Evolutionary conservation across 495 filamentous ascomycete genomes (phyloP).

Genomic region (Corynascus novoguineensis): DNA sequence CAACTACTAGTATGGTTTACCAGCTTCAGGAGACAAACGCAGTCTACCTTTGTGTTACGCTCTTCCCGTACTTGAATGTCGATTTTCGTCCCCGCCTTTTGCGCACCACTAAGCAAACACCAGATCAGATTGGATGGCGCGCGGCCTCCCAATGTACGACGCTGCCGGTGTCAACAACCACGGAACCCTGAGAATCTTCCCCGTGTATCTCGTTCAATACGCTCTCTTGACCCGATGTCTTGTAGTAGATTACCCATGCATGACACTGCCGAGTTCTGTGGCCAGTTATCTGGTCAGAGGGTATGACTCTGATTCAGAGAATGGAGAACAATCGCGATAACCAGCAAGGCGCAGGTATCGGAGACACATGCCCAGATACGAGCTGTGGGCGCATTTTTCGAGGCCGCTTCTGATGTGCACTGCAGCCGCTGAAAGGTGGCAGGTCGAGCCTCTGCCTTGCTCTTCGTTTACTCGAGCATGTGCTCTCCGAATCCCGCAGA

Average conservation of each 20-base stretch:
- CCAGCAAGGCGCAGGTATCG: background rate
- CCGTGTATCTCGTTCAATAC: background rate
- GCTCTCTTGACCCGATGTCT: background rate
- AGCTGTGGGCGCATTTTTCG: background rate
- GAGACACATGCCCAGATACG: background rate
- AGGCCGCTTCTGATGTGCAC: background rate
- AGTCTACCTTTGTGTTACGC: slow-evolving; percentile 4
- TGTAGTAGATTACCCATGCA: background rate
- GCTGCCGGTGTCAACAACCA: background rate
- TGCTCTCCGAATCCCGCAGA: too few species aligned
- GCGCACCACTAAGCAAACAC: background rate
- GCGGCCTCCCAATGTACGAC: background rate
- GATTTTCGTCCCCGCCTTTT: background rate
- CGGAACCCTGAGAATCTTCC: background rate
- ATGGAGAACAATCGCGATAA: background rate
- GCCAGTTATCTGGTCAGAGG: background rate
- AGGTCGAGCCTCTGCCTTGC: too few species aligned
- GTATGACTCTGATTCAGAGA: background rate
- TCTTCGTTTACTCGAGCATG: too few species aligned
- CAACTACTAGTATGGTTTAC: background rate
- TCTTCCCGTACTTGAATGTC: background rate
- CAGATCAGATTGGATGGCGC: background rate
- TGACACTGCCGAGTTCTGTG: background rate
- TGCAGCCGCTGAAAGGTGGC: too few species aligned
- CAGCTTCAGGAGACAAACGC: slow-evolving; percentile 3